phyloP scores from a whole-genome alignment of 352 stramenopile genomes.

The Globisporangium polare region DNA sequence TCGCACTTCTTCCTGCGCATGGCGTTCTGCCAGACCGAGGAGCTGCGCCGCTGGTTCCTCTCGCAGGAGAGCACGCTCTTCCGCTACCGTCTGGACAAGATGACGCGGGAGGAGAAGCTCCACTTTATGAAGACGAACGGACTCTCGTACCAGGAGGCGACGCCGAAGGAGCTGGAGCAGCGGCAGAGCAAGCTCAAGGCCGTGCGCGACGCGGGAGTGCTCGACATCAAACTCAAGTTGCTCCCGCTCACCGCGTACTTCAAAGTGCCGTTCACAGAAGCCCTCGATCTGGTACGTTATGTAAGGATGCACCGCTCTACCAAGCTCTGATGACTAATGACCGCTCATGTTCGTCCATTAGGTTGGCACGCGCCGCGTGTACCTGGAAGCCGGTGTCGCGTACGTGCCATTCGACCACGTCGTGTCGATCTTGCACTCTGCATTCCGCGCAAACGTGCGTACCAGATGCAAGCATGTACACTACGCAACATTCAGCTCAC shows the following conservation, averaged over 20 bases:
- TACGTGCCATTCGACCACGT: constrained; percentile 95
- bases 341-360: neutral
- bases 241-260: constrained; percentile 86
- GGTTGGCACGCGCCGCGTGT: constrained; percentile 87
- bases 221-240: constrained; percentile 38
- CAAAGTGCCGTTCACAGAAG: constrained; percentile 97
- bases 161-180: constrained; percentile 57
- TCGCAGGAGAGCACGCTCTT: constrained; percentile 95
- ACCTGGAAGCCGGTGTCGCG: constrained; percentile 91
- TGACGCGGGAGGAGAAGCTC: constrained; percentile 84
- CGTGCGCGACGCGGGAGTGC: constrained; percentile 52
- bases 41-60: constrained; percentile 97
- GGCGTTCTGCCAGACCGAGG: constrained; percentile 97
- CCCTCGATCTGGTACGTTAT: constrained; percentile 87
- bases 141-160: constrained; percentile 71
- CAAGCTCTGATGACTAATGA: neutral
- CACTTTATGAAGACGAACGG: constrained; percentile 87
- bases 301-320: neutral
- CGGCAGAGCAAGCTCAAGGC: constrained; percentile 61
- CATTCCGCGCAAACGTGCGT: constrained; percentile 88
- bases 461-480: neutral
- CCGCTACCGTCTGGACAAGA: constrained; percentile 87
- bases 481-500: neutral
- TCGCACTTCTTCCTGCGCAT: constrained; percentile 98
- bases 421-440: constrained; percentile 91